Conservation (phyloP, 257 asterid genomes). For the Nicotiana sylvestris region DNA sequence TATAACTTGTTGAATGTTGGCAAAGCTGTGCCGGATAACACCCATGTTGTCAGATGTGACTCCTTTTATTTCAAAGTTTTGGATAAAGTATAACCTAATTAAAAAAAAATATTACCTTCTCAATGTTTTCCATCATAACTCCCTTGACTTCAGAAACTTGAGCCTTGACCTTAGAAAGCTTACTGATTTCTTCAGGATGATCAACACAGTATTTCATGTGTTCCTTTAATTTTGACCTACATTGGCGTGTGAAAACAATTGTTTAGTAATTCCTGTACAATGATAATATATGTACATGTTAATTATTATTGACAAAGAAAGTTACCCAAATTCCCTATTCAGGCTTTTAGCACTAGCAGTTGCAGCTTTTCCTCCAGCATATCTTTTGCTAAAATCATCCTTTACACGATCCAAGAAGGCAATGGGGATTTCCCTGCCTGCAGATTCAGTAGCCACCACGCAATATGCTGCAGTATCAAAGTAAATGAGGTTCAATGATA, state of each 20-base stretch:
- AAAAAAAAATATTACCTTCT: conserved; percentile 30
- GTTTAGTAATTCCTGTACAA: background rate
- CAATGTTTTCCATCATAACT: conserved; percentile 61
- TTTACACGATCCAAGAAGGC: conserved; percentile 44
- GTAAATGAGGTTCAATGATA: background rate
- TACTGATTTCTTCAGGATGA: conserved; percentile 51
- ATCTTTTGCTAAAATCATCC: conserved; percentile 46
- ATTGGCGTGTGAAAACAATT: background rate
- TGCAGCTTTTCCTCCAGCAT: conserved; percentile 43
- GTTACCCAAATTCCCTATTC: conserved; percentile 45
- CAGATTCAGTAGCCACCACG: conserved; percentile 48
- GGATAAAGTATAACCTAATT: too few species aligned
- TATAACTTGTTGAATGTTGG: too few species aligned
- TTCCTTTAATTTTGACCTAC: conserved; percentile 50
- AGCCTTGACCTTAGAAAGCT: conserved; percentile 48
- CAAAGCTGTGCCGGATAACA: too few species aligned
- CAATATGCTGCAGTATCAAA: conserved; percentile 37
- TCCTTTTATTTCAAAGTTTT: too few species aligned
- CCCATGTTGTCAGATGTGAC: too few species aligned
- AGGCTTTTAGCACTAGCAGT: conserved; percentile 41
- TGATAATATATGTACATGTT: background rate
- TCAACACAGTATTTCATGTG: conserved; percentile 46
- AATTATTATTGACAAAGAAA: background rate
- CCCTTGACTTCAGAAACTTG: conserved; percentile 54
- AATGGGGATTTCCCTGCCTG: conserved; percentile 47